phyloP scores from a whole-genome alignment of 1,139 yeast genomes.

The Yamadazyma diospyri region DNA sequence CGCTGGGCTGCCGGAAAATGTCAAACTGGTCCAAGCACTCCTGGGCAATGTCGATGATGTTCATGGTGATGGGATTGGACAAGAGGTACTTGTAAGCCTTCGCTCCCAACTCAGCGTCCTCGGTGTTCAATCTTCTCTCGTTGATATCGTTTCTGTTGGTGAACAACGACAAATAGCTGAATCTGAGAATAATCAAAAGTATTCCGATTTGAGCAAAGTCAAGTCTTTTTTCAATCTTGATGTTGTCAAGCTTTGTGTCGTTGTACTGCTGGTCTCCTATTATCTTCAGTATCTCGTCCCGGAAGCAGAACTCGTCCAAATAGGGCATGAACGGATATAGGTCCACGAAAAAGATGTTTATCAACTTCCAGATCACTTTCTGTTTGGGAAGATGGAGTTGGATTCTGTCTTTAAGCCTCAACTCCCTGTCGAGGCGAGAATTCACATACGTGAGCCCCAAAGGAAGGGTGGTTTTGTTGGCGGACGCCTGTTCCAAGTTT shows the following conservation, averaged over 20 bases:
- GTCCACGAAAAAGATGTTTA: conserved; percentile 27
- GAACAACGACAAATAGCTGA: conserved; percentile 31
- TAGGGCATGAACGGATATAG: conserved; percentile 38
- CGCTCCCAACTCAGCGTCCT: conserved; percentile 20
- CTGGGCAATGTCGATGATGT: conserved; percentile 46
- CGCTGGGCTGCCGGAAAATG: conserved; percentile 42
- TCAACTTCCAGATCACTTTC: conserved; percentile 30
- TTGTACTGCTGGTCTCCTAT: conserved; percentile 25
- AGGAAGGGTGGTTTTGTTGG: conserved; percentile 20
- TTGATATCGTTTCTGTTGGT: conserved; percentile 30
- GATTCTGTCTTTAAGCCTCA: conserved; percentile 30
- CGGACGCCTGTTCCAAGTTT: conserved; percentile 13
- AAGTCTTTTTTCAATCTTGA: conserved; percentile 26
- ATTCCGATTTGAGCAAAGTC: conserved; percentile 35
- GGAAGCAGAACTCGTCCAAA: conserved; percentile 29
- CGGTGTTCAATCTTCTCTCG: conserved; percentile 22
- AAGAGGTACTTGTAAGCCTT: conserved; percentile 41
- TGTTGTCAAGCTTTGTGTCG: conserved; percentile 18
- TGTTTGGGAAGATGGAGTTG: conserved; percentile 29
- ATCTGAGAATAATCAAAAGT: conserved; percentile 26
- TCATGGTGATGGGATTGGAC: conserved; percentile 45
- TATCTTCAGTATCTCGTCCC: conserved; percentile 17
- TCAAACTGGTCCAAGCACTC: conserved; percentile 52
- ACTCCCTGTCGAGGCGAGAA: conserved; percentile 27
- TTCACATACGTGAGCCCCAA: conserved; percentile 29